Base-by-base conservation (phyloP, 2,329 filamentous ascomycete genomes). In the Clarireedia homoeocarpa region DNA sequence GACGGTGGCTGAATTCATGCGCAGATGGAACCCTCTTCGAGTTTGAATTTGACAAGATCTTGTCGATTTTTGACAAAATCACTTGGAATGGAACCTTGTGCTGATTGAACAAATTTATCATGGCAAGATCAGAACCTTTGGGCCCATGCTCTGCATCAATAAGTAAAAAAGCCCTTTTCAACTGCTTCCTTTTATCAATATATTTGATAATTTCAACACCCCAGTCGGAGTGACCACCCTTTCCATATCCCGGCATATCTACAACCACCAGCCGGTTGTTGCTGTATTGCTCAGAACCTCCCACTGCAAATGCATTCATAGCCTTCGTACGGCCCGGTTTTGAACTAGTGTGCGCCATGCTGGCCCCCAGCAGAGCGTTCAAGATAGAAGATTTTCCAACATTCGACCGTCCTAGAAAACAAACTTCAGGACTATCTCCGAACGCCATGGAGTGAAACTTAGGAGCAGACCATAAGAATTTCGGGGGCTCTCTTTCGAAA, bases 171-270 rank as follows among this genome's bases (percentile, higher is more conserved):
- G 79, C 80, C 53, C 82, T 61, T 68, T 73, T 67, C 64, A 80
- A 62, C 72, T 88, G 81, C 64, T 78, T 82, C 59, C 85, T 75
- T 45, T 75, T 73, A 60, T 75, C 73, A 34, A 89, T 68, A 70
- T 86, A 88, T 67, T 86, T 87, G 73, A 87, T 74, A 58, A 87
- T 85, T 68, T 88, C 81, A 24, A 70, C 66, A 0, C 85, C 85
- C 84, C 85, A 88, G 63, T 81, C 79, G 7, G 74, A 69, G 36
- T 77, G 71, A 64, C 80, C 83, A 1, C 78, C 83, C 56, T 80
- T 77, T 4, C 85, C 85, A 65, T 89, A 89, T 0, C 85, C 85
- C 1, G 85, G 86, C 79, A 86, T 86, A 68, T 89, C 85, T 20
- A 89, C 73, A 36, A 89, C 74, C 0, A 84, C 77, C 27, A 86